Evolutionary conservation across 2,329 filamentous ascomycete species (phyloP).

Genomic region (Aureobasidium zeae): DNA sequence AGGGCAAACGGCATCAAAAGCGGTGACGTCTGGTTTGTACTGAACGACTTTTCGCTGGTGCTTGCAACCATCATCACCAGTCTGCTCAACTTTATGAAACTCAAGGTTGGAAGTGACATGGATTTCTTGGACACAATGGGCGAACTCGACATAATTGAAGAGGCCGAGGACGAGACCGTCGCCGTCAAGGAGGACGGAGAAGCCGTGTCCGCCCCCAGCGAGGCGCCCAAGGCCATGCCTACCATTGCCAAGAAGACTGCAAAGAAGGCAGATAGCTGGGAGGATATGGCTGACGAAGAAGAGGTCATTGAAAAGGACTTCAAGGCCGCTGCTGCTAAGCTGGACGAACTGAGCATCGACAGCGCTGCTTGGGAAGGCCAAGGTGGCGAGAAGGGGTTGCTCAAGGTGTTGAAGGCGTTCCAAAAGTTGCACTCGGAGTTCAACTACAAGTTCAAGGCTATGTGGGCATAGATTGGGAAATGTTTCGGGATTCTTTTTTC

Average conservation of each 20-base stretch:
- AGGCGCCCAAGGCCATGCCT: constrained; percentile 22
- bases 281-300: constrained; percentile 30
- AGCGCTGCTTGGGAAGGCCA: constrained; percentile 31
- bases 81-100: constrained; percentile 48
- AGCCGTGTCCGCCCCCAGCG: constrained; percentile 23
- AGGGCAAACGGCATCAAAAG: constrained; percentile 56
- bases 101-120: constrained; percentile 36
- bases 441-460: constrained; percentile 53
- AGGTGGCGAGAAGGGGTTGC: constrained; percentile 39
- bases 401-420: constrained; percentile 52
- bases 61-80: constrained; percentile 64
- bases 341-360: constrained; percentile 20
- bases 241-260: constrained; percentile 28
- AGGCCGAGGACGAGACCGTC: constrained; percentile 34
- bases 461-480: constrained; percentile 51
- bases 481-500: no score
- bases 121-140: constrained; percentile 46
- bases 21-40: constrained; percentile 61
- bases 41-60: constrained; percentile 57
- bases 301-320: constrained; percentile 26
- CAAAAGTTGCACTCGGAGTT: constrained; percentile 49
- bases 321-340: constrained; percentile 22
- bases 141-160: constrained; percentile 43
- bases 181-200: constrained; percentile 23
- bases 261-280: constrained; percentile 38